Percentiles rank a stretch among this genome's conserved stretches.
Conservation (phyloP, 1,284 basidiomycete species). For the Ganoderma sinense region DNA sequence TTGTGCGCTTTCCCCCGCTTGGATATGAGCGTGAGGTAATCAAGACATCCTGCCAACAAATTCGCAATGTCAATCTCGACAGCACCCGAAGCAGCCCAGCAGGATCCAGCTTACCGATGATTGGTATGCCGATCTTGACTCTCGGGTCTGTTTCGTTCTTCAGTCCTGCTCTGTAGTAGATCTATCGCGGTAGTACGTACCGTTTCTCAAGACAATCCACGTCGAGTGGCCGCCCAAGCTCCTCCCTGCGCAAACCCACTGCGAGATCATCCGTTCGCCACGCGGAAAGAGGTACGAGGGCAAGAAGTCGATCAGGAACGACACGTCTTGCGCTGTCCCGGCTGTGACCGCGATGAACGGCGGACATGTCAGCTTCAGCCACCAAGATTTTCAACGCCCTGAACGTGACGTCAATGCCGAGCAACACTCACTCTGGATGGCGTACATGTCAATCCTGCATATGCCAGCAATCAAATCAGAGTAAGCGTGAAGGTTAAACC, state of each 20-base stretch:
- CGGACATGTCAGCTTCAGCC: slow-evolving; percentile 12
- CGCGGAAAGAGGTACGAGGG: slow-evolving; percentile 80
- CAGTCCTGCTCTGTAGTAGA: neutral
- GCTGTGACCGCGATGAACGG: slow-evolving; percentile 43
- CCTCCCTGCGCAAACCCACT: slow-evolving; percentile 77
- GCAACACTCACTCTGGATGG: slow-evolving; percentile 60
- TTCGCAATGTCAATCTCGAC: neutral
- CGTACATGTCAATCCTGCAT: slow-evolving; percentile 77
- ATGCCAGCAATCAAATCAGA: slow-evolving; percentile 14
- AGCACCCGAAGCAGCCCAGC: neutral
- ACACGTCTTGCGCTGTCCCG: slow-evolving; percentile 81
- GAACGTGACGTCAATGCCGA: neutral
- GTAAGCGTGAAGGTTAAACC: neutral
- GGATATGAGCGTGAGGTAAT: slow-evolving; percentile 69
- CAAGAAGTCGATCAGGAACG: slow-evolving; percentile 84
- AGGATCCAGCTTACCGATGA: slow-evolving; percentile 56
- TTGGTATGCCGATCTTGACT: slow-evolving; percentile 76
- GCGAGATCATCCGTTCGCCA: slow-evolving; percentile 67
- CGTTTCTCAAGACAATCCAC: slow-evolving; percentile 75
- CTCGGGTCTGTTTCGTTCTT: slow-evolving; percentile 58
- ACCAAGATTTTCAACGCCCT: neutral
- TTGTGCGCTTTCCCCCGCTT: slow-evolving; percentile 59
- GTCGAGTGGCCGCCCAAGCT: slow-evolving; percentile 83
- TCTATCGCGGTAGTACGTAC: slow-evolving; percentile 42
- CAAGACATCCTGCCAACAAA: slow-evolving; percentile 59